Evolutionary conservation across 1,139 yeast species (phyloP), one percentile per base, ranked within the genome.

Genomic region (Candida gigantensis): DNA sequence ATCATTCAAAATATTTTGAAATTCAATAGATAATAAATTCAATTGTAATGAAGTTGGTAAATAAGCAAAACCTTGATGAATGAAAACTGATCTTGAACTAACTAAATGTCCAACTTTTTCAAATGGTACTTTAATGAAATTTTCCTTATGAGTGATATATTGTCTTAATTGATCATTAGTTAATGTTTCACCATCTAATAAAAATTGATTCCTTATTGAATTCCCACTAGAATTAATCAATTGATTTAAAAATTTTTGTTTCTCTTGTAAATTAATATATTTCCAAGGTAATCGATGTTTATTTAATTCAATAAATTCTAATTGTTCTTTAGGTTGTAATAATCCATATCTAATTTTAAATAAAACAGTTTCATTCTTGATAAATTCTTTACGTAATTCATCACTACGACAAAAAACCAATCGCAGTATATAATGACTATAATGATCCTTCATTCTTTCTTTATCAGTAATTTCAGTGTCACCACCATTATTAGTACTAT

Each of bases 321-420:
- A 72, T 47, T 87, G 89, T 50, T 89, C 97, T n/a, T 60, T 58
- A 1, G 77, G 70, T 34, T 84, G 84, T 46, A 86, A 69, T 52
- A 74, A 60, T 43, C 74, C 74, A 57, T 77, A 90, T 45, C 98
- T 71, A 33, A 89, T 66, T 51, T 74, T 79, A 65, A 94, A 90
- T 34, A 94, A 66, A 13, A 75, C 64, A 1, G 85, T 69, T 54
- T 92, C 99, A 31, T 88, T 79, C 47, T 79, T 77, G 28, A 86
- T 68, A 52, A 92, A 90, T 52, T 92, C 79, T 32, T 73, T 77
- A 39, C 97, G 72, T 35, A 90, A 72, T 43, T 92, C 97, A 39
- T 86, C 87, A n/a, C 84, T 78, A 44, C 96, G 77, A 54, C 97
- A 87, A 55, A 92, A 92, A 36, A 95, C 96, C 35, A 92, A 68